Base-by-base conservation (phyloP, 2,329 filamentous ascomycete genomes). In the Pseudogymnoascus sp. region DNA sequence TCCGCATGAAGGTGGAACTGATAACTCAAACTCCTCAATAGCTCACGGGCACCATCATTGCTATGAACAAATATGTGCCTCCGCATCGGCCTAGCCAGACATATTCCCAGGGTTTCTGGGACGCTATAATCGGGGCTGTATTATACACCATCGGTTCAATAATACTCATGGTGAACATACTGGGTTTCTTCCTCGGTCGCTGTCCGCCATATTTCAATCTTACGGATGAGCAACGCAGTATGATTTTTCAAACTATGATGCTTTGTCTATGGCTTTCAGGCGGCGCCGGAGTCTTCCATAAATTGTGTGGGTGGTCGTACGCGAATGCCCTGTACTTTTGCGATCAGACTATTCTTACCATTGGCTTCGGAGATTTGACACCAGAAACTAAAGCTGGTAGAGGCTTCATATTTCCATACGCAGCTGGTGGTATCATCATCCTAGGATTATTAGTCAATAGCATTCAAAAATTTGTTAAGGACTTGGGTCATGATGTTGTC, bases 161-260 rank as follows among this genome's bases (percentile, higher is more conserved):
- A 70, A 76, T 87, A 6, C 73, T 89, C 1, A 85, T 87, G 79
- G 72, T 87, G 64, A 89, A 89, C 65, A 87, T 89, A 83, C 72
- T 87, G 12, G 86, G 86, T 1, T 88, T 86, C 65, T 83, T 87
- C 62, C 76, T 86, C 0, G 78, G 79, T 1, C 88, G 90, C 66
- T 96, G 96, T 68, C 81, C 81, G 6, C 87, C 90, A 67, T 86
- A 91, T 68, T 96, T 96, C 67, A 78, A 82, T 66, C 79, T 96
- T 22, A 92, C 88, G 0, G 83, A 86, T 60, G 88, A 87, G 63
- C 92, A 97, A 73, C 83, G 92, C 8, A 96, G 90, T 0, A 77
- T 97, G 20, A 96, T 97, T 79, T 75, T 96, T 28, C 92, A 97
- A 74, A 96, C 91, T 1, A 95, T 95, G 74, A 77, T 89, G 61